Conservation (phyloP, 257 asterid species). For the Przewalskia tangutica region DNA sequence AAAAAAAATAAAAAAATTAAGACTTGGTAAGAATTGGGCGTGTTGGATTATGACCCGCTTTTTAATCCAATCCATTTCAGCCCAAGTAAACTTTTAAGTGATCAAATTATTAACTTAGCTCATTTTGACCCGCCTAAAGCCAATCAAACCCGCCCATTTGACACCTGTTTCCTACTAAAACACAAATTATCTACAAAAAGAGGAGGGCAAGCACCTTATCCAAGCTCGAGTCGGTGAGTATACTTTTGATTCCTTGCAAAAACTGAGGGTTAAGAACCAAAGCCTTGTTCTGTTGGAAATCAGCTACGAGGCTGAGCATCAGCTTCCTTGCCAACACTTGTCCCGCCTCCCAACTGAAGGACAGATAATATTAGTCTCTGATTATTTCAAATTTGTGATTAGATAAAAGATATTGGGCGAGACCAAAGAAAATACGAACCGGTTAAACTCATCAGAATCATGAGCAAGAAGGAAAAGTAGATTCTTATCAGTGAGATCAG, state of each 20-base stretch:
- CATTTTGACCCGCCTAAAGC: no score
- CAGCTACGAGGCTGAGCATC: constrained; percentile 64
- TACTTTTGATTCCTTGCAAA: constrained; percentile 53
- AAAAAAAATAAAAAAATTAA: no score
- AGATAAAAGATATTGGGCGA: not conserved
- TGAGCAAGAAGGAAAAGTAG: constrained; percentile 69
- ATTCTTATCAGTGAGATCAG: constrained; percentile 66
- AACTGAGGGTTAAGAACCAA: constrained; percentile 62
- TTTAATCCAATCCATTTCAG: no score
- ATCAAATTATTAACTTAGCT: no score
- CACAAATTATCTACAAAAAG: not conserved
- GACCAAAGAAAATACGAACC: constrained; percentile 28
- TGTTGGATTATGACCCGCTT: no score
- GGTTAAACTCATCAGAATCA: constrained; percentile 80
- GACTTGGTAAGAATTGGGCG: no score
- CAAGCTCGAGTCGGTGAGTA: constrained; percentile 47
- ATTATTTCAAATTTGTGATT: not conserved
- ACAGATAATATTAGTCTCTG: constrained; percentile 1
- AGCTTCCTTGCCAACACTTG: constrained; percentile 69
- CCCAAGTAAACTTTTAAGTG: no score
- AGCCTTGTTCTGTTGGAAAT: constrained; percentile 58
- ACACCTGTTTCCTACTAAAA: not conserved
- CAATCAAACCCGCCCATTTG: no score
- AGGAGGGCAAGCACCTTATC: constrained; percentile 42
- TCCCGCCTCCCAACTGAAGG: constrained; percentile 74